These are phyloP conservation scores for Xylariaceae sp. DNA, from an alignment of 2,329 filamentous ascomycete species.

Conservation along the genomic window DNA sequence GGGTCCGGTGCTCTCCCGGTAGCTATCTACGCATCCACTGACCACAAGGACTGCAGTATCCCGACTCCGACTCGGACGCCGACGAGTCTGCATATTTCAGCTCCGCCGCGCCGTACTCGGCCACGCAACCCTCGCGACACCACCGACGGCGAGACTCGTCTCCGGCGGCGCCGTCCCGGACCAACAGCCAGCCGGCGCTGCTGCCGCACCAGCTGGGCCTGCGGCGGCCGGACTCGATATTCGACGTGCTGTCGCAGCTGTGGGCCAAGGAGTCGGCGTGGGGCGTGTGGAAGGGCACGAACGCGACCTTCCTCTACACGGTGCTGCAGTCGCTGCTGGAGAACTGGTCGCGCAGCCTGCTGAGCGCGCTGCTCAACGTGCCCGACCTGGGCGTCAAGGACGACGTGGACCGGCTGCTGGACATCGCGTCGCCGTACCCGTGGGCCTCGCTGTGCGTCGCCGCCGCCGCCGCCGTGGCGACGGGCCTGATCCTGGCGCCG, in stretches of 20 bases:
- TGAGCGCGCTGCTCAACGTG: slow-evolving; percentile 86
- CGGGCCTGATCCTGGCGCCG: slow-evolving; percentile 75
- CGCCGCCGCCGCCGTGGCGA: slow-evolving; percentile 56
- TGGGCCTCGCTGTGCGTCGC: slow-evolving; percentile 72
- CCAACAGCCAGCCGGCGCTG: slow-evolving; percentile 27
- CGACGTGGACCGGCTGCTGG: slow-evolving; percentile 67
- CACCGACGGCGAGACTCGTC: slow-evolving; percentile 25
- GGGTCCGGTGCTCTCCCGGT: too few species aligned
- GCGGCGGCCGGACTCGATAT: slow-evolving; percentile 68
- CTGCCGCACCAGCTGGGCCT: slow-evolving; percentile 60
- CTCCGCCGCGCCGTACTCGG: slow-evolving; percentile 50
- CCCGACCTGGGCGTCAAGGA: slow-evolving; percentile 74
- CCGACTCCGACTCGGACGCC: slow-evolving; percentile 60
- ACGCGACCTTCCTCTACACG: slow-evolving; percentile 86
- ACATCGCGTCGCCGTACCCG: slow-evolving; percentile 70
- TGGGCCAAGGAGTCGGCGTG: slow-evolving; percentile 86
- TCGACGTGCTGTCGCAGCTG: slow-evolving; percentile 78
- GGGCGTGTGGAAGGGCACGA: slow-evolving; percentile 92
- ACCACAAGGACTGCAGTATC: slow-evolving; percentile 9
- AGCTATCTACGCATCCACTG: too few species aligned
- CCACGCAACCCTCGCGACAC: slow-evolving; percentile 36
- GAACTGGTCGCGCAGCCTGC: slow-evolving; percentile 81
- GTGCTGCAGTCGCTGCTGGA: slow-evolving; percentile 81
- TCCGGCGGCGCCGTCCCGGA: slow-evolving; percentile 23
- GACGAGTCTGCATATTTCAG: slow-evolving; percentile 85